Conservation (phyloP, 1,284 basidiomycete species). For the Moesziomyces sp. region DNA sequence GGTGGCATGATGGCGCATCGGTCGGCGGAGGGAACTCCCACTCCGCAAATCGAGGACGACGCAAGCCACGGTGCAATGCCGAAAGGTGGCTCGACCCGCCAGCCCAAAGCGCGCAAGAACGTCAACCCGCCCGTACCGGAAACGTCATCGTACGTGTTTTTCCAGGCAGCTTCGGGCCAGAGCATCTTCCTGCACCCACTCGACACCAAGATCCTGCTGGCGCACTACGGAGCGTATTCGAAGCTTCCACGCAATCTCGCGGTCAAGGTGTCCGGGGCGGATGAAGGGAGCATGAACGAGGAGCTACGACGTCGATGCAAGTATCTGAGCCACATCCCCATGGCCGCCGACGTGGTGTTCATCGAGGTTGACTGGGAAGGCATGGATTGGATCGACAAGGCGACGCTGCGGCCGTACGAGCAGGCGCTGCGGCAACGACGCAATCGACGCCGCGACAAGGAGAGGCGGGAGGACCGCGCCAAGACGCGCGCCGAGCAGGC, state of each 20-base stretch:
- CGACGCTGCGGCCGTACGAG: conserved; percentile 57
- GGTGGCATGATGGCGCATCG: conserved; percentile 22
- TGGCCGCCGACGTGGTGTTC: conserved; percentile 92
- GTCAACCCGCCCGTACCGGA: conserved; percentile 63
- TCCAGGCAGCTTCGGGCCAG: conserved; percentile 90
- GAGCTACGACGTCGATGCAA: conserved; percentile 93
- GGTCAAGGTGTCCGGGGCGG: conserved; percentile 80
- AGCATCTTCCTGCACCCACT: conserved; percentile 94
- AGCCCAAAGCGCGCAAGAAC: conserved; percentile 39
- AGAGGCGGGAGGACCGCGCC: conserved; percentile 59
- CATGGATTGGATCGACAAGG: conserved; percentile 50
- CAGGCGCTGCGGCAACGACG: conserved; percentile 55
- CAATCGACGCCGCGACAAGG: conserved; percentile 55
- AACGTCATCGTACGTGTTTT: conserved; percentile 80
- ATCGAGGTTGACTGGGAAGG: conserved; percentile 79
- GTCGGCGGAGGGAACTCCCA: conserved; percentile 3
- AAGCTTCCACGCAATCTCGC: conserved; percentile 85
- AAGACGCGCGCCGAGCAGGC: conserved; percentile 58
- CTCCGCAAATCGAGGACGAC: conserved; percentile 3
- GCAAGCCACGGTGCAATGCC: conserved; percentile 2
- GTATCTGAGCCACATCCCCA: conserved; percentile 90
- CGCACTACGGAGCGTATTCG: conserved; percentile 83
- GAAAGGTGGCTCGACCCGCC: conserved; percentile 7
- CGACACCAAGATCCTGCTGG: conserved; percentile 90
- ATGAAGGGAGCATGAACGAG: conserved; percentile 80